phyloP scores from a whole-genome alignment of 495 filamentous ascomycete species.

The Neurospora pannonica region DNA sequence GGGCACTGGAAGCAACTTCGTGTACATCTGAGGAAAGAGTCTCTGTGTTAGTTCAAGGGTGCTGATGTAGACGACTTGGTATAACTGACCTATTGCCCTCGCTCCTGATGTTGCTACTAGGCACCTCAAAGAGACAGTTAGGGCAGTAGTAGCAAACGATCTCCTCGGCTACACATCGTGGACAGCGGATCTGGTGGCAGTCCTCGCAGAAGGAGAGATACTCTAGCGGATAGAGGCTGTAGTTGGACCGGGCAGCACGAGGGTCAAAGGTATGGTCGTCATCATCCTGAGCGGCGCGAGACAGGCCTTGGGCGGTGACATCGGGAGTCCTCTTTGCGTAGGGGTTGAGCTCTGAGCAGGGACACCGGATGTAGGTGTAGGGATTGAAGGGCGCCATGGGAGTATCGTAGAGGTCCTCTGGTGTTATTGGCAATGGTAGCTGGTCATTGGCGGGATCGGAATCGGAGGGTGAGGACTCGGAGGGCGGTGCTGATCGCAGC shows the following conservation, averaged over 20 bases:
- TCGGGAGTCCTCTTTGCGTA: neutral
- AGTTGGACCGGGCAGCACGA: slow-evolving; percentile 70
- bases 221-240: slow-evolving; percentile 86
- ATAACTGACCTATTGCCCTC: slow-evolving; percentile 81
- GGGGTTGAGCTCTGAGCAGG: slow-evolving; percentile 55
- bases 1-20: slow-evolving; percentile 94
- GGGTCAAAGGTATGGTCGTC: slow-evolving; percentile 83
- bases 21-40: slow-evolving; percentile 58
- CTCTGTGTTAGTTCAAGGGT: neutral
- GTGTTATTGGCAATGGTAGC: neutral
- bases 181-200: slow-evolving; percentile 90
- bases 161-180: slow-evolving; percentile 84
- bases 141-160: slow-evolving; percentile 91
- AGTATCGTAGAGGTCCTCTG: neutral
- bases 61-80: neutral
- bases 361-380: slow-evolving; percentile 87
- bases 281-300: slow-evolving; percentile 46
- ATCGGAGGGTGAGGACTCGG: neutral
- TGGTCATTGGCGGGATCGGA: neutral
- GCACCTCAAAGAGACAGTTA: slow-evolving; percentile 91
- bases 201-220: slow-evolving; percentile 93
- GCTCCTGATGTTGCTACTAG: slow-evolving; percentile 76
- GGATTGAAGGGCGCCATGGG: slow-evolving; percentile 69
- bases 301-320: neutral
- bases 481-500: neutral